Conservation (phyloP, 176 grass and related monocot genomes). For the Aegilops sharonensis region DNA sequence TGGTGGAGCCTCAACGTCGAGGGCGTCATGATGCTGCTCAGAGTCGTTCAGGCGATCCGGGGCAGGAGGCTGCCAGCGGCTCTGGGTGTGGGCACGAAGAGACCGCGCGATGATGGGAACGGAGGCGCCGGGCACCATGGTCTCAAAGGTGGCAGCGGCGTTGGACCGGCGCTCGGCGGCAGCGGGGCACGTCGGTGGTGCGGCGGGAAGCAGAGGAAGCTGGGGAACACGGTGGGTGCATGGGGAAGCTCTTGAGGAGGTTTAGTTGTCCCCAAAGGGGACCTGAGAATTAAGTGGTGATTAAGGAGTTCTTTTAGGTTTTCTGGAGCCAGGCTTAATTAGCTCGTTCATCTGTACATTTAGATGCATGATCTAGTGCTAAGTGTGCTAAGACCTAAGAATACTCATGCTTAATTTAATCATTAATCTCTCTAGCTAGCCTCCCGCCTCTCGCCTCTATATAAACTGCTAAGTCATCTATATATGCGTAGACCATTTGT, state of each 20-base stretch:
- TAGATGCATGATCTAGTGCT: background rate
- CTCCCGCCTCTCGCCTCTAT: background rate
- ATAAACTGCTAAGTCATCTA: background rate
- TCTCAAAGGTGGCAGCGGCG: constrained; percentile 12
- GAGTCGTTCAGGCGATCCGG: constrained; percentile 44
- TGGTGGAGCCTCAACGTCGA: constrained; percentile 80
- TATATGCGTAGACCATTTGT: background rate
- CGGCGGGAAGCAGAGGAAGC: constrained; percentile 38
- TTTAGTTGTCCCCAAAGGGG: background rate
- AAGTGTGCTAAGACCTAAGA: background rate
- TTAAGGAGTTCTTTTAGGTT: constrained; percentile 13
- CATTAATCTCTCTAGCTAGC: background rate
- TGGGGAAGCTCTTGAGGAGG: constrained; percentile 39
- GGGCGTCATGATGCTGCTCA: constrained; percentile 63
- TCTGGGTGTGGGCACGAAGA: constrained; percentile 28
- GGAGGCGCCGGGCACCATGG: background rate
- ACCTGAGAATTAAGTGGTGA: constrained; percentile 4
- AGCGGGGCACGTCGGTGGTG: constrained; percentile 21
- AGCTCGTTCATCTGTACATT: background rate
- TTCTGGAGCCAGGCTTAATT: background rate
- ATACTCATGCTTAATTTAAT: constrained; percentile 10
- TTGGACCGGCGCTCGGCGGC: background rate
- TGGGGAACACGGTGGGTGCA: constrained; percentile 51
- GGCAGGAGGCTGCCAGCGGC: constrained; percentile 11
- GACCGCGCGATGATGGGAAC: constrained; percentile 36